Percentiles rank a stretch among this genome's conserved stretches.
phyloP scores from a whole-genome alignment of 768 basidiomycete species.

The Dictyophora rubrovolvata region DNA sequence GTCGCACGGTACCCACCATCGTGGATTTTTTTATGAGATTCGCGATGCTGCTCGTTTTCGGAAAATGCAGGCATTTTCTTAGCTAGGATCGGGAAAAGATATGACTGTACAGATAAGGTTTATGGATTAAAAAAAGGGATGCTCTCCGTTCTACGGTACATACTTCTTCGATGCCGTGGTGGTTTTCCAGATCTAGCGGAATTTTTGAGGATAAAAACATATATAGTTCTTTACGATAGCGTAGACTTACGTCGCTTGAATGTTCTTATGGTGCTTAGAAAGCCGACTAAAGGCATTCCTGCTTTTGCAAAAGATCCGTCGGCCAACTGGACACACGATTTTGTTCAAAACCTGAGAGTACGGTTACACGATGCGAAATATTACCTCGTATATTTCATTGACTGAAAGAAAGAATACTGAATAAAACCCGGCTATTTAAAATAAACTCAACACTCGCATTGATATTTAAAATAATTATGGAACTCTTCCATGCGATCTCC shows the following conservation, averaged over 20 bases:
- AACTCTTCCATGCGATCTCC: background rate
- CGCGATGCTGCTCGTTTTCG: conserved; percentile 33
- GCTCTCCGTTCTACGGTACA: background rate
- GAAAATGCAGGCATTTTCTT: conserved; percentile 40
- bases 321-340: conserved; percentile 32
- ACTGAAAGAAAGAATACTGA: conserved; percentile 19
- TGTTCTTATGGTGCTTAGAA: conserved; percentile 29
- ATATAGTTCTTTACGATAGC: background rate
- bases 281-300: conserved; percentile 33
- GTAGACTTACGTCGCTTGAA: conserved; percentile 31
- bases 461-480: conserved; percentile 36
- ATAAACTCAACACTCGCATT: conserved; percentile 27
- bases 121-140: background rate
- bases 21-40: conserved; percentile 45
- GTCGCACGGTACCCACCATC: conserved; percentile 24
- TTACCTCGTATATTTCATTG: conserved; percentile 35
- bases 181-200: conserved; percentile 37
- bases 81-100: conserved; percentile 42
- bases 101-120: conserved; percentile 15
- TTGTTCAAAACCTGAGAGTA: too few relatives aligned
- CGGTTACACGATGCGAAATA: background rate
- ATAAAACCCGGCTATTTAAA: background rate
- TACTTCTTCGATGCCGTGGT: conserved; percentile 46
- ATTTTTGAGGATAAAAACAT: background rate
- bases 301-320: conserved; percentile 39